phyloP scores from a whole-genome alignment of 768 basidiomycete genomes.

The Lactarius trivialis region DNA sequence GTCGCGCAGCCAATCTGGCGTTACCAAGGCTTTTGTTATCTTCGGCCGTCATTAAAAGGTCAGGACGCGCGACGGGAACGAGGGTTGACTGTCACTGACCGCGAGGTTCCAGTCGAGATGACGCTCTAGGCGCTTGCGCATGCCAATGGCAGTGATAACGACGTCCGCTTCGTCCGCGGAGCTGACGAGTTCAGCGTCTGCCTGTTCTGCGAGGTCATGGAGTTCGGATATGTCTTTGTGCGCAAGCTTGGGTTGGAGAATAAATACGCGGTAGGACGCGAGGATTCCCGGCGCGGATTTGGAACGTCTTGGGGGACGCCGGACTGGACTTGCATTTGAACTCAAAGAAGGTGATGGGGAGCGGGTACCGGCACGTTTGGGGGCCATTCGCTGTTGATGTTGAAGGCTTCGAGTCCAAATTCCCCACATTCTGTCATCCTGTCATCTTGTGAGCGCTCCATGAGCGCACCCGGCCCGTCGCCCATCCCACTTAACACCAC shows the following conservation, averaged over 20 bases:
- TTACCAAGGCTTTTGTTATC: conserved; percentile 63
- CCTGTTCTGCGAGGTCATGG: conserved; percentile 27
- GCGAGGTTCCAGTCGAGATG: conserved; percentile 61
- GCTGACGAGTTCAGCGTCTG: conserved; percentile 32
- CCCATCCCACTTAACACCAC: no score
- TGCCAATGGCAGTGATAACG: conserved; percentile 57
- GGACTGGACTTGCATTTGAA: neutral
- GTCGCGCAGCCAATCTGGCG: conserved; percentile 62
- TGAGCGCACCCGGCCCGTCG: neutral
- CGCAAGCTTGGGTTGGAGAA: conserved; percentile 28
- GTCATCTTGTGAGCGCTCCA: neutral
- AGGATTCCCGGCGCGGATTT: conserved; percentile 14
- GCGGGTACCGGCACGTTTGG: conserved; percentile 4
- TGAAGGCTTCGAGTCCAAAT: neutral
- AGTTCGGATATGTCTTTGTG: conserved; percentile 27
- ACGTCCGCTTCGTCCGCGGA: conserved; percentile 50
- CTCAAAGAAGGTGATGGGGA: neutral
- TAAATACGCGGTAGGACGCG: conserved; percentile 5
- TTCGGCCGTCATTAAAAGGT: conserved; percentile 26
- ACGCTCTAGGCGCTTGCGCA: conserved; percentile 62
- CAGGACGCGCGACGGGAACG: neutral
- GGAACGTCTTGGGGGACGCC: neutral
- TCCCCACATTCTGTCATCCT: neutral
- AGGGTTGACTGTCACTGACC: conserved; percentile 37
- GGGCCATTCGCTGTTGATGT: conserved; percentile 2